Percentiles rank a stretch among this genome's conserved stretches.
phyloP scores from a whole-genome alignment of 2,329 filamentous ascomycete species.

The Penicillium hesseltinei region DNA sequence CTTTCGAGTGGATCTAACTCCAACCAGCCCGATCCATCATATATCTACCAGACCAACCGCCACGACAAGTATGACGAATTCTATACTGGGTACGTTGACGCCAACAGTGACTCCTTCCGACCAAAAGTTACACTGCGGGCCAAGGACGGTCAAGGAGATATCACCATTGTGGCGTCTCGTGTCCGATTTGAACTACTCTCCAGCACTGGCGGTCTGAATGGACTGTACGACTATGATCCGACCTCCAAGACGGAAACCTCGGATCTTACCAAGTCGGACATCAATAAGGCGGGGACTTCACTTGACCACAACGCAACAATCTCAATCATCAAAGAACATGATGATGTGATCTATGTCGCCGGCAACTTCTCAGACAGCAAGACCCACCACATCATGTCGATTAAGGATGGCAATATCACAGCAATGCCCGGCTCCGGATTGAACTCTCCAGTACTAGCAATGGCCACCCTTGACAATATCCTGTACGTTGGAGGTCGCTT shows the following conservation, averaged over 20 bases:
- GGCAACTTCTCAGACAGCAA: slow-evolving; percentile 75
- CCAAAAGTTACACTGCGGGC: slow-evolving; percentile 78
- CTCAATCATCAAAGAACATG: slow-evolving; percentile 63
- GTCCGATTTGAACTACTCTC: slow-evolving; percentile 66
- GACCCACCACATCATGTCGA: slow-evolving; percentile 73
- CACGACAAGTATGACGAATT: slow-evolving; percentile 96
- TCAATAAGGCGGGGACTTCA: slow-evolving; percentile 71
- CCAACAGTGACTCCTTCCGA: slow-evolving; percentile 68
- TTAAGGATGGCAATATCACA: slow-evolving; percentile 62
- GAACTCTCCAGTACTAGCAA: slow-evolving; percentile 71
- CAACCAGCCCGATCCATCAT: slow-evolving; percentile 54
- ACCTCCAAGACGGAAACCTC: slow-evolving; percentile 55
- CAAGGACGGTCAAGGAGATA: slow-evolving; percentile 55
- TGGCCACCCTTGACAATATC: slow-evolving; percentile 64
- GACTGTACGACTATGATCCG: slow-evolving; percentile 85
- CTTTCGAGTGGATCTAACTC: slow-evolving; percentile 55
- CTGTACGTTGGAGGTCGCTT: slow-evolving; percentile 87
- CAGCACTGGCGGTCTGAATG: slow-evolving; percentile 78
- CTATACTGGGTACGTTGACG: slow-evolving; percentile 81
- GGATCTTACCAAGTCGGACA: slow-evolving; percentile 68
- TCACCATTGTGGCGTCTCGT: slow-evolving; percentile 85
- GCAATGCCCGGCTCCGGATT: slow-evolving; percentile 69
- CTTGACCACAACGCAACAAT: slow-evolving; percentile 68
- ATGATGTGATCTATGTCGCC: slow-evolving; percentile 69
- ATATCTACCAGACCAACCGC: slow-evolving; percentile 86